phyloP scores from a whole-genome alignment of 2,329 filamentous ascomycete genomes.

The Aureobasidium sp. region DNA sequence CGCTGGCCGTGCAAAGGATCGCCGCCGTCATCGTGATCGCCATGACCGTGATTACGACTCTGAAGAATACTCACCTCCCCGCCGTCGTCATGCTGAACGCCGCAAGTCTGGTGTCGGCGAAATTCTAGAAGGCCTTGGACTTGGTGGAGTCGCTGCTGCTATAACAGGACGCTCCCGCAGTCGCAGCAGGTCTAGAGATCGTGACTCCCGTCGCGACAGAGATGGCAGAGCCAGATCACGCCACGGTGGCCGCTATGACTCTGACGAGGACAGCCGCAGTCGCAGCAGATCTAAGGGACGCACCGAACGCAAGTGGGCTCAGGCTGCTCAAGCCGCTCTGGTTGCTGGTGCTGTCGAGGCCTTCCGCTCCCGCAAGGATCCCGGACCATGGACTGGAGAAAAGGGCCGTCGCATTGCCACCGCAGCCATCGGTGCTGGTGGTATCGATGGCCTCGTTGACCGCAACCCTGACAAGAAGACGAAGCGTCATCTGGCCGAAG shows the following conservation, averaged over 20 bases:
- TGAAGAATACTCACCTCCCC: constrained; percentile 37
- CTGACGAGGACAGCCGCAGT: constrained; percentile 45
- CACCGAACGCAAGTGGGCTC: constrained; percentile 57
- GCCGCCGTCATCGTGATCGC: constrained; percentile 42
- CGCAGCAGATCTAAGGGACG: constrained; percentile 43
- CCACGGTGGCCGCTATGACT: constrained; percentile 30
- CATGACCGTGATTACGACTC: constrained; percentile 35
- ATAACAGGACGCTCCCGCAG: constrained; percentile 53
- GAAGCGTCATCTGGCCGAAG: constrained; percentile 77
- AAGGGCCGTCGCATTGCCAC: constrained; percentile 90
- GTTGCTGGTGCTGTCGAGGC: constrained; percentile 88
- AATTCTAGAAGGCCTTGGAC: constrained; percentile 50
- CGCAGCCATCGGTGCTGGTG: constrained; percentile 75
- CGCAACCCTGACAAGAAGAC: constrained; percentile 62
- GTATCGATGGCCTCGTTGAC: constrained; percentile 70
- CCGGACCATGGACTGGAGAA: constrained; percentile 80
- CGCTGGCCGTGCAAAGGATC: constrained; percentile 25
- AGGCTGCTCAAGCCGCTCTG: constrained; percentile 85
- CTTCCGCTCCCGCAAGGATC: constrained; percentile 81
- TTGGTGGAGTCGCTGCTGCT: constrained; percentile 48
- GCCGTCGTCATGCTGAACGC: constrained; percentile 34
- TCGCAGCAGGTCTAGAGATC: constrained; percentile 53
- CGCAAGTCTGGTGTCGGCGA: constrained; percentile 57
- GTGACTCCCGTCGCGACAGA: constrained; percentile 47
- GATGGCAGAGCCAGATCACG: constrained; percentile 42